Percentiles rank a stretch among this genome's conserved stretches.
Conservation (phyloP, 805 yeast species). For the Tetrapisispora arboricola region DNA sequence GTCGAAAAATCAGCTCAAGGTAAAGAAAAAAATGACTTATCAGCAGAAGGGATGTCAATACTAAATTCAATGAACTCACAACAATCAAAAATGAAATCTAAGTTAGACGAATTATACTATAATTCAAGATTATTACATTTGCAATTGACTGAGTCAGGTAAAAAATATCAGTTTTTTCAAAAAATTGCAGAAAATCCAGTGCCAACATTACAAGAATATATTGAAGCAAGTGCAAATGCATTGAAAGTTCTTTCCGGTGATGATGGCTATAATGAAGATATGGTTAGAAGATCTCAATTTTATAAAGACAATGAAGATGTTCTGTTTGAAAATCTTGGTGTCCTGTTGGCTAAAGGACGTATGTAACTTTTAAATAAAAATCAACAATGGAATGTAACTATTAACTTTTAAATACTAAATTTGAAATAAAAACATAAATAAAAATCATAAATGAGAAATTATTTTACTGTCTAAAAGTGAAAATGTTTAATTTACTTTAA, state of each 20-base stretch:
- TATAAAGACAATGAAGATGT: constrained; percentile 59
- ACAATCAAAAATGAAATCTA: constrained; percentile 29
- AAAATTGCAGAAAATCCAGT: constrained; percentile 71
- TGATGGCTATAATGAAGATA: constrained; percentile 80
- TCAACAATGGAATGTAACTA: neutral
- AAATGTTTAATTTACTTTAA: neutral
- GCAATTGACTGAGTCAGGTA: constrained; percentile 42
- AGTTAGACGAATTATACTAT: constrained; percentile 35
- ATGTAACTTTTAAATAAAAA: constrained; percentile 10
- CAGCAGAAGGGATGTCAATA: constrained; percentile 24
- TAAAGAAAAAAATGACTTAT: constrained; percentile 15
- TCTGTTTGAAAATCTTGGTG: constrained; percentile 67
- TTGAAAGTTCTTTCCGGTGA: constrained; percentile 82
- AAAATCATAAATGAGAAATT: no score
- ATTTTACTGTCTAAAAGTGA: no score
- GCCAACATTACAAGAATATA: constrained; percentile 59
- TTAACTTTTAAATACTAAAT: neutral
- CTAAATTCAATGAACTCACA: constrained; percentile 23
- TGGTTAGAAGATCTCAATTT: constrained; percentile 73
- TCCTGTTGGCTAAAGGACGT: constrained; percentile 43
- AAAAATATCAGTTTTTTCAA: constrained; percentile 70
- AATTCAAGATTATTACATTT: constrained; percentile 36
- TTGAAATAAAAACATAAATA: no score
- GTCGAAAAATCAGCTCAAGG: constrained; percentile 21
- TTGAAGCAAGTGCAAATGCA: constrained; percentile 72